Evolutionary conservation across 768 basidiomycete species (phyloP).

Genomic region (Pilatotrama ljubarskyi): DNA sequence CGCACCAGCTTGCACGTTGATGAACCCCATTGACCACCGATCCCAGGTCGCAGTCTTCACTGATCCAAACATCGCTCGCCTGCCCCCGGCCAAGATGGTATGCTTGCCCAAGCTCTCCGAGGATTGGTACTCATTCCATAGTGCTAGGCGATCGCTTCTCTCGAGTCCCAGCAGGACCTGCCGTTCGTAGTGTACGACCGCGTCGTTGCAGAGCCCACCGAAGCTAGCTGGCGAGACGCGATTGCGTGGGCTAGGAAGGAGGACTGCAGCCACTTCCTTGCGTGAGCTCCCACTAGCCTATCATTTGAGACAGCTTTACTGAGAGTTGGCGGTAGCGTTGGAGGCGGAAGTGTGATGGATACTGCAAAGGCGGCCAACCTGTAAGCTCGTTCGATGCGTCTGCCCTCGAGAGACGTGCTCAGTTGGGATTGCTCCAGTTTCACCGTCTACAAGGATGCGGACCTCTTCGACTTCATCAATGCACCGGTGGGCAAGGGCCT

Average conservation of each 20-base stretch:
- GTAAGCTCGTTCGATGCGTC: constrained; percentile 37
- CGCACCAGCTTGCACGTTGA: background rate
- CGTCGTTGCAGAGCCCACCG: constrained; percentile 89
- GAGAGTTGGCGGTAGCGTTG: constrained; percentile 54
- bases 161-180: constrained; percentile 77
- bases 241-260: constrained; percentile 85
- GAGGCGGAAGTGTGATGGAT: constrained; percentile 94
- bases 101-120: background rate
- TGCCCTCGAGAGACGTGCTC: background rate
- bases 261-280: constrained; percentile 91
- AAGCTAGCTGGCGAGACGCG: constrained; percentile 84
- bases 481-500: constrained; percentile 93
- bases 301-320: background rate
- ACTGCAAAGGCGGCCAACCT: constrained; percentile 95
- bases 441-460: constrained; percentile 87
- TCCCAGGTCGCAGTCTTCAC: constrained; percentile 91
- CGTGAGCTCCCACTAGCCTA: constrained; percentile 49
- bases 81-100: constrained; percentile 82
- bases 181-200: constrained; percentile 80
- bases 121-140: background rate
- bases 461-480: constrained; percentile 96
- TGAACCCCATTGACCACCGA: background rate
- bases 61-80: constrained; percentile 79
- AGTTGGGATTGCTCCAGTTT: constrained; percentile 50
- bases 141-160: constrained; percentile 66